phyloP scores from a whole-genome alignment of 768 basidiomycete genomes.

The Hirschioporus abietinus region DNA sequence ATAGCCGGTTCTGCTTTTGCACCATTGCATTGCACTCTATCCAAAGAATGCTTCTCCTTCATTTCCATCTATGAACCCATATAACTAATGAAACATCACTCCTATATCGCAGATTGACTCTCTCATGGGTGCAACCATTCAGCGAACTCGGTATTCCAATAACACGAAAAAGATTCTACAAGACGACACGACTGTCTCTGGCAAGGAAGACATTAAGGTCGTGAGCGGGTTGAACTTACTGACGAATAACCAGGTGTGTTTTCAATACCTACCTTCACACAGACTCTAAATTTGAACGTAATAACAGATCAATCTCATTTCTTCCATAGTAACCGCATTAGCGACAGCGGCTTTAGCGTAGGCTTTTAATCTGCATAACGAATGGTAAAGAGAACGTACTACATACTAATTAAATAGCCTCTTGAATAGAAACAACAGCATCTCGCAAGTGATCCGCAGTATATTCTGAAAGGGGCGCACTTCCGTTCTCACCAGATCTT shows the following conservation, averaged over 20 bases:
- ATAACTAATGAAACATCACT: constrained; percentile 6
- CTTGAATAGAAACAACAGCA: no score
- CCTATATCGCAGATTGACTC: constrained; percentile 64
- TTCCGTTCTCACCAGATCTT: no score
- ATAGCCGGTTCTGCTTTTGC: neutral
- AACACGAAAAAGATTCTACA: constrained; percentile 59
- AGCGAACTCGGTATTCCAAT: constrained; percentile 69
- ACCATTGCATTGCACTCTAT: no score
- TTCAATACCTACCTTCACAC: constrained; percentile 10
- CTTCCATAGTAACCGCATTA: constrained; percentile 33
- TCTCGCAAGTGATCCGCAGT: no score
- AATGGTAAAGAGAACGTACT: no score
- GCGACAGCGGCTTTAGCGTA: constrained; percentile 31
- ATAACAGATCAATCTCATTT: constrained; percentile 39
- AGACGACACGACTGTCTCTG: constrained; percentile 35
- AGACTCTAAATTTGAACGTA: neutral
- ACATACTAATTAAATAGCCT: no score
- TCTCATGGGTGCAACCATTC: constrained; percentile 81
- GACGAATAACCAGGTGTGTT: constrained; percentile 76
- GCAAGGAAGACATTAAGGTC: constrained; percentile 46
- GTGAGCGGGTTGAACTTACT: constrained; percentile 63
- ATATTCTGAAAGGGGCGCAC: no score
- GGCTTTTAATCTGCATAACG: neutral
- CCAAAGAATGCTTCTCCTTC: neutral
- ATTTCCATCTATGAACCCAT: neutral